A percentile compares a stretch with the other conserved stretches of the same genome.
These are phyloP conservation scores for Leonotis leonurus DNA, from an alignment of 257 asterid genomes.

Conservation along the genomic window DNA sequence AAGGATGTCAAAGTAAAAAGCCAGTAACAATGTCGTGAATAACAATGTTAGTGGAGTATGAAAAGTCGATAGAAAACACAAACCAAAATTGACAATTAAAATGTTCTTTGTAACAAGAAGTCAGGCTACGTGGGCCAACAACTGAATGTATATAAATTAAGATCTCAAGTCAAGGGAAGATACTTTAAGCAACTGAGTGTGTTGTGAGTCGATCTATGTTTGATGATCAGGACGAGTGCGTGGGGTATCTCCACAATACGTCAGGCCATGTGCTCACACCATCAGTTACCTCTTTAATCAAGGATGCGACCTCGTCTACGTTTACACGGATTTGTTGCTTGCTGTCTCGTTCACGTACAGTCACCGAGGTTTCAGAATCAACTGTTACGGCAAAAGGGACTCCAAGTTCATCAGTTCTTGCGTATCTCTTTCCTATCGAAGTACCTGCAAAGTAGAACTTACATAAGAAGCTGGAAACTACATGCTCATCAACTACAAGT, in stretches of 20 bases:
- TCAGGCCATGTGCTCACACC: constrained; percentile 64
- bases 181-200: neutral
- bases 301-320: constrained; percentile 63
- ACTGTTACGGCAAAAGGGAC: constrained; percentile 90
- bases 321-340: constrained; percentile 74
- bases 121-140: no score
- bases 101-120: neutral
- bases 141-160: neutral
- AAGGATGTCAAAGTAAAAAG: no score
- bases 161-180: neutral
- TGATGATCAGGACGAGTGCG: constrained; percentile 48
- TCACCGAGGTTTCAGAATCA: constrained; percentile 56
- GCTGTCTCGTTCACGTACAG: constrained; percentile 75
- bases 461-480: neutral
- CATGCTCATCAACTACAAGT: neutral
- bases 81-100: neutral
- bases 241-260: constrained; percentile 45
- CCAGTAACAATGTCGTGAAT: neutral
- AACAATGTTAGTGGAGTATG: neutral
- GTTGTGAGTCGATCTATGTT: neutral
- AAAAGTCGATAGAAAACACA: neutral
- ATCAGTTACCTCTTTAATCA: constrained; percentile 61
- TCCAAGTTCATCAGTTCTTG: constrained; percentile 90
- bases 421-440: constrained; percentile 81
- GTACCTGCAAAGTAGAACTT: constrained; percentile 40